Base-by-base conservation (phyloP, 2,329 filamentous ascomycete species). In the Sporothrix protearum region DNA sequence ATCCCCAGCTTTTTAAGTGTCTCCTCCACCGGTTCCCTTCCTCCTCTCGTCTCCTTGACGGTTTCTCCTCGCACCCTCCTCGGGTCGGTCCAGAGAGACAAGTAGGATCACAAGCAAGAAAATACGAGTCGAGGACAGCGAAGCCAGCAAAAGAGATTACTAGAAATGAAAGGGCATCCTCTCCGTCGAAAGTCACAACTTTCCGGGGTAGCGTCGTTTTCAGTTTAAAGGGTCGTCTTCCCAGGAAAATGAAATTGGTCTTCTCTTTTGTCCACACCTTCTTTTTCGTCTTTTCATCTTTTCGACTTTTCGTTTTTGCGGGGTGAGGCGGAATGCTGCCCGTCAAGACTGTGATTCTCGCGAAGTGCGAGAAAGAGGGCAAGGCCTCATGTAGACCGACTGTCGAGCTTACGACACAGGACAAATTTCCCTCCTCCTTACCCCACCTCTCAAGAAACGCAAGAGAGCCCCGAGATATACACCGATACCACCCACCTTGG, bases 181-280 rank as follows among this genome's bases (percentile, higher is more conserved):
- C 57, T 42, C 57, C 36, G n/a, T 63, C 57, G n/a, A 63, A 63
- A 39, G 33, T 42, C 57, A 63, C n/a, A 42, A 63, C 42, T 63
- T 25, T 63, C 57, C 57, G 33, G 57, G 57, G 57, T 63, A 63
- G 57, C 57, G 57, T 16, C 57, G 4, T 39, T 39, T 63, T 33
- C 2, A 6, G 25, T 63, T 33, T 5, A 6, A 33, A 14, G 19
- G 25, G 49, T 8, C 53, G 12, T 57, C 12, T 22, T 59, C 39
- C 25, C n/a, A n/a, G n/a, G n/a, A n/a, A n/a, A n/a, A n/a, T 53
- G 30, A 61, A 63, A 25, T 57, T 33, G 1, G 1, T 22, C 30
- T 39, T 19, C 16, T n/a, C 30, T 2, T 30, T 36, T n/a, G n/a
- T n/a, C n/a, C n/a, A n/a, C 16, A 30, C 28, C 16, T 28, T 14